phyloP scores from a whole-genome alignment of 139 green algal genomes.

The Ettlia oleoabundans region DNA sequence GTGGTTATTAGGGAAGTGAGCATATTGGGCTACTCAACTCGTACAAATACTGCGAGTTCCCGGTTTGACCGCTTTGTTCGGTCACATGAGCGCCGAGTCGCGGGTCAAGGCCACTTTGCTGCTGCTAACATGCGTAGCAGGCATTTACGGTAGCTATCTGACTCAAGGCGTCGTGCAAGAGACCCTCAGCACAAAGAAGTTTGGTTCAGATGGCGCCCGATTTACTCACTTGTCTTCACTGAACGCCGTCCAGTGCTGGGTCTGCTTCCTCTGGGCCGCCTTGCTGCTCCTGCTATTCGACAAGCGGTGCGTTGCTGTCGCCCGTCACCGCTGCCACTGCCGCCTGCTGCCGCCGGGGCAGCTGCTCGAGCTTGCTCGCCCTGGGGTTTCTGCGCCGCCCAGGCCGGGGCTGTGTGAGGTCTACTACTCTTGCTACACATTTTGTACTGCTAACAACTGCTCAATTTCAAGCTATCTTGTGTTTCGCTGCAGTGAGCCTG shows the following conservation, averaged over 20 bases:
- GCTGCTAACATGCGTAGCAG: conserved; percentile 73
- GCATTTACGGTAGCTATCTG: conserved; percentile 95
- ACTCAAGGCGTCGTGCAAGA: conserved; percentile 87
- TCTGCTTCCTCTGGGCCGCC: conserved; percentile 89
- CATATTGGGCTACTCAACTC: too few species aligned
- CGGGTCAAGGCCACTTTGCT: conserved; percentile 23
- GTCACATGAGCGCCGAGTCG: neutral
- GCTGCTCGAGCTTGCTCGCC: too few species aligned
- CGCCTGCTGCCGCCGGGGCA: neutral
- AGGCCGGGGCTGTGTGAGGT: too few species aligned
- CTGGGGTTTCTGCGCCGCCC: too few species aligned
- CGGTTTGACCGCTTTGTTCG: too few species aligned
- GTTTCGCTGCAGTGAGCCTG: conserved; percentile 11
- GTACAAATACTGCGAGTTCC: too few species aligned
- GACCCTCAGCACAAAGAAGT: conserved; percentile 83
- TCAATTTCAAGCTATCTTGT: neutral
- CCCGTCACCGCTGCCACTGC: neutral
- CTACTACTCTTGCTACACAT: neutral
- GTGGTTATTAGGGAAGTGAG: too few species aligned
- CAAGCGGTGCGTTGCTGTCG: neutral
- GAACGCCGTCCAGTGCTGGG: conserved; percentile 84
- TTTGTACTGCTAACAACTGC: too few species aligned
- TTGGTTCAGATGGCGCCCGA: conserved; percentile 69
- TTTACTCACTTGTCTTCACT: conserved; percentile 89
- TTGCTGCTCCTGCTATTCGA: conserved; percentile 54